Conservation (phyloP, 2,329 filamentous ascomycete species). For the Penicillium sp. region DNA sequence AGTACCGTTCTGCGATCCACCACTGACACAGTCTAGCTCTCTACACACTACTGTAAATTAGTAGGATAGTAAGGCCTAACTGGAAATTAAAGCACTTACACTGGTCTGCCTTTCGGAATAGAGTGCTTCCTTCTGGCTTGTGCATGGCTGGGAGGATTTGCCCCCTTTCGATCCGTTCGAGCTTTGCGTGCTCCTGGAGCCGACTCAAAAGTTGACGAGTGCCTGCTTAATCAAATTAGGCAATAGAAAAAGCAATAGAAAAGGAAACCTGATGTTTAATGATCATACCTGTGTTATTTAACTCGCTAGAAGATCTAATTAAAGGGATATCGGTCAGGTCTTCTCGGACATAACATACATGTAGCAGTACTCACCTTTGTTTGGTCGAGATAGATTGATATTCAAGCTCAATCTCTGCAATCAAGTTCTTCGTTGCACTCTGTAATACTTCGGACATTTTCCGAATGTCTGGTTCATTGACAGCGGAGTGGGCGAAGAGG, state of each 20-base stretch:
- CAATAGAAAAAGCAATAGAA: accelerated
- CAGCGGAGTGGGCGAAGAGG: constrained; percentile 19
- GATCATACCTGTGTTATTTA: not conserved
- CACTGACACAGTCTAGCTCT: constrained; percentile 20
- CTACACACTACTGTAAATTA: constrained; percentile 21
- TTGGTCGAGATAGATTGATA: constrained; percentile 7
- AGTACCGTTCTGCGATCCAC: constrained; percentile 7
- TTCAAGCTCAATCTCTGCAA: constrained; percentile 16
- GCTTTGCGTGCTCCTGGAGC: constrained; percentile 24
- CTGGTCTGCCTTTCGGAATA: constrained; percentile 32
- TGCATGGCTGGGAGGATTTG: constrained; percentile 29
- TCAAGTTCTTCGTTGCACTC: not conserved
- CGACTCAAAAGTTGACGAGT: constrained; percentile 17
- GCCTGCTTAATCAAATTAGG: not conserved
- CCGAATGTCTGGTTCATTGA: not conserved
- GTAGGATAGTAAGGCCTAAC: not conserved
- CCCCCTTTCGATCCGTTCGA: constrained; percentile 23
- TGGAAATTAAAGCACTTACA: constrained; percentile 12
- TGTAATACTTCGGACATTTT: not conserved
- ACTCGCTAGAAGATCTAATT: not conserved
- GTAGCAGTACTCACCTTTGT: constrained; percentile 6
- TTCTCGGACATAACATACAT: not conserved
- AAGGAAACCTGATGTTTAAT: accelerated
- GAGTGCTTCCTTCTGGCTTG: constrained; percentile 25
- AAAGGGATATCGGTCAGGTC: not conserved